phyloP scores from a whole-genome alignment of 805 yeast genomes.

The Spathaspora gorwiae region DNA sequence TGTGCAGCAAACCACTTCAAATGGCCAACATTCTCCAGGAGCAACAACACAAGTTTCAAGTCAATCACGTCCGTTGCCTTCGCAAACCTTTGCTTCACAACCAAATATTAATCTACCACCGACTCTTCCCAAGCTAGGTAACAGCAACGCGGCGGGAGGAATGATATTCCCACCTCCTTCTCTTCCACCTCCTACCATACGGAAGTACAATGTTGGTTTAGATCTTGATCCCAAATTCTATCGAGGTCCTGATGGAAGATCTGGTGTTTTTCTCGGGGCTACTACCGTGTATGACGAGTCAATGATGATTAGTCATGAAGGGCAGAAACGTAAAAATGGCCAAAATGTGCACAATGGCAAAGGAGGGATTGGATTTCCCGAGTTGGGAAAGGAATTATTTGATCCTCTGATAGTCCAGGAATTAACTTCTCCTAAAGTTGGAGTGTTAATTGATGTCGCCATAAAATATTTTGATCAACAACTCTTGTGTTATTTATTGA shows the following conservation, averaged over 20 bases:
- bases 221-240: background rate
- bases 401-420: background rate
- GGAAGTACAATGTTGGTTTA: background rate
- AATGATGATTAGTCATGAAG: background rate
- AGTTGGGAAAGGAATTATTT: background rate
- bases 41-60: background rate
- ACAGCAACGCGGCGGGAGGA: background rate
- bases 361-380: background rate
- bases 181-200: background rate
- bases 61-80: background rate
- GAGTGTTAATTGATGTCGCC: background rate
- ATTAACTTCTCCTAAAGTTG: slow-evolving; percentile 1
- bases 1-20: too few relatives aligned
- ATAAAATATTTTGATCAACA: background rate
- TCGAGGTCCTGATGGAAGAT: slow-evolving; percentile 1
- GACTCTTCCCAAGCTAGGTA: background rate
- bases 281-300: slow-evolving; percentile 1
- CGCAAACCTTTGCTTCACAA: background rate
- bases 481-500: slow-evolving; percentile 1
- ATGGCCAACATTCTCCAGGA: background rate
- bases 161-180: background rate
- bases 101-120: background rate
- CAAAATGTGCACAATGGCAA: too few relatives aligned
- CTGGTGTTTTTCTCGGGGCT: background rate
- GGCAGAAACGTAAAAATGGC: background rate